These are phyloP conservation scores for Neoscytalidium dimidiatum DNA, from an alignment of 2,329 filamentous ascomycete genomes.

Conservation along the genomic window DNA sequence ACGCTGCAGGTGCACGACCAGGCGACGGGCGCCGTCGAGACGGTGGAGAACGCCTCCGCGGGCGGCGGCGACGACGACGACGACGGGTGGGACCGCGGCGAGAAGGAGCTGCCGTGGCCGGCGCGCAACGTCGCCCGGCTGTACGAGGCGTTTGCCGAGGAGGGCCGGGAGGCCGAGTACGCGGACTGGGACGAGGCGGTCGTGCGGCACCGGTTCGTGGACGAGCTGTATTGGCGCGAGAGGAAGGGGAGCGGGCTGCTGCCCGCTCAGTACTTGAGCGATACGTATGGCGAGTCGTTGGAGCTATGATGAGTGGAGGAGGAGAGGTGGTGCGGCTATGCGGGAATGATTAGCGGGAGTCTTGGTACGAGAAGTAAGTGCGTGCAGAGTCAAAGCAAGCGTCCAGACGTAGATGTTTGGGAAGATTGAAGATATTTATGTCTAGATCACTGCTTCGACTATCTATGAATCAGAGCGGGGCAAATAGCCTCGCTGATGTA, in stretches of 20 bases:
- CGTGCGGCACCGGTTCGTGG: conserved; percentile 38
- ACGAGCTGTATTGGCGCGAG: conserved; percentile 37
- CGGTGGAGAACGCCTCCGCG: background rate
- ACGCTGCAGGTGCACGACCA: conserved; percentile 56
- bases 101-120: conserved; percentile 43
- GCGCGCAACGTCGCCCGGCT: conserved; percentile 51
- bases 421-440: no score
- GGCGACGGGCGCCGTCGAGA: conserved; percentile 46
- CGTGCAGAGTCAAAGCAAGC: no score
- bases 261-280: conserved; percentile 2
- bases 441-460: no score
- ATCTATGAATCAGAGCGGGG: no score
- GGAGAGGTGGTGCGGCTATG: no score
- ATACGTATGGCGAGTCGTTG: conserved; percentile 18
- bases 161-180: conserved; percentile 28
- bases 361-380: no score
- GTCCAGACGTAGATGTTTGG: no score
- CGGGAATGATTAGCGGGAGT: no score
- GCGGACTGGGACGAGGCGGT: conserved; percentile 38
- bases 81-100: background rate
- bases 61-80: conserved; percentile 41
- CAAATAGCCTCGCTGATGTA: no score
- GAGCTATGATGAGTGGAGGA: conserved; percentile 20
- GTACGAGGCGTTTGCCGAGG: conserved; percentile 58
- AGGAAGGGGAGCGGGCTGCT: conserved; percentile 25